phyloP scores from a whole-genome alignment of 306 rosid genomes.

The Vigna radiata region DNA sequence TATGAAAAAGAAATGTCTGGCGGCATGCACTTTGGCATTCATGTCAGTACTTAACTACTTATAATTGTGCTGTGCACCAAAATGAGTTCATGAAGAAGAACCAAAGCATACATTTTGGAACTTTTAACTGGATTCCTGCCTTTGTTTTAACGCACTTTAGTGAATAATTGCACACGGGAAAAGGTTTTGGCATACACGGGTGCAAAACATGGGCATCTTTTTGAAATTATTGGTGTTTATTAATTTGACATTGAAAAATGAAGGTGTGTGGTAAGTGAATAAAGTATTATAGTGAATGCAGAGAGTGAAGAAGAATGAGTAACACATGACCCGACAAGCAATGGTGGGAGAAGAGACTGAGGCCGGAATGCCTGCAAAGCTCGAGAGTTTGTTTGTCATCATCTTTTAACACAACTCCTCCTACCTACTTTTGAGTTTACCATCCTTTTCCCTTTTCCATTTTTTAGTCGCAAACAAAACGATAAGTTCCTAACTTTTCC shows the following conservation, averaged over 20 bases:
- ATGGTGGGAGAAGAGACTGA: constrained; percentile 69
- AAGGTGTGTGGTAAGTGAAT: background rate
- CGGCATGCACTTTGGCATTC: constrained; percentile 62
- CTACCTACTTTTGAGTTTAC: constrained; percentile 48
- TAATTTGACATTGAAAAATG: background rate
- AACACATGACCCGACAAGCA: constrained; percentile 69
- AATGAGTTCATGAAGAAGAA: constrained; percentile 40
- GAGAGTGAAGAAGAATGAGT: constrained; percentile 45
- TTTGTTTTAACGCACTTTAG: constrained; percentile 43
- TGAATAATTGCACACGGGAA: constrained; percentile 30
- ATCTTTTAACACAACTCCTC: constrained; percentile 55
- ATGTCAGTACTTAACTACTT: background rate
- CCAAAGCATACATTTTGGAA: constrained; percentile 39
- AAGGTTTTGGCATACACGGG: constrained; percentile 39
- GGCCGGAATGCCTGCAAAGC: constrained; percentile 71
- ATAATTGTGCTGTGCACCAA: constrained; percentile 42
- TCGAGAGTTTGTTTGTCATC: constrained; percentile 62
- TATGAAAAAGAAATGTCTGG: constrained; percentile 49
- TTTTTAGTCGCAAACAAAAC: constrained; percentile 38
- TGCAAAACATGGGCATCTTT: constrained; percentile 51
- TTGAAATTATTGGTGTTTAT: constrained; percentile 36
- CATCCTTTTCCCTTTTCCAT: constrained; percentile 35
- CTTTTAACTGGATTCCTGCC: constrained; percentile 77
- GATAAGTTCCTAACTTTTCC: constrained; percentile 47
- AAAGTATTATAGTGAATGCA: constrained; percentile 40